phyloP scores from a whole-genome alignment of 2,329 filamentous ascomycete genomes.

The Bipolaris oryzae region DNA sequence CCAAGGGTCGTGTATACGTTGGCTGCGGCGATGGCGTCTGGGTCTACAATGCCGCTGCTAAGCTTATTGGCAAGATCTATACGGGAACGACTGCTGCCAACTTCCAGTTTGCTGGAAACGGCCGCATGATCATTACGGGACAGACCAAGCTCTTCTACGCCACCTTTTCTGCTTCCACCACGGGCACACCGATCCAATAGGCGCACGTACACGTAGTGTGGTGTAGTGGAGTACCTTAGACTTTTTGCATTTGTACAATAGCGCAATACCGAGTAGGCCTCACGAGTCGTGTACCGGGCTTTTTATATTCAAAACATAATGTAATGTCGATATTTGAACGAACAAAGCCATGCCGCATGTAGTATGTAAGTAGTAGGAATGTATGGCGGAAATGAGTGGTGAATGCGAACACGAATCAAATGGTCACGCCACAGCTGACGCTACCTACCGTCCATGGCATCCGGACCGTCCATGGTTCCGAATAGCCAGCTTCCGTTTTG shows the following conservation, averaged over 20 bases:
- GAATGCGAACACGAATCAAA: background rate
- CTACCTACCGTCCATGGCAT: background rate
- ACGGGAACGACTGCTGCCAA: slow-evolving; percentile 30
- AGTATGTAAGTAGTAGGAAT: too few species aligned
- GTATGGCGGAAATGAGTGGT: background rate
- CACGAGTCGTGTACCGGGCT: background rate
- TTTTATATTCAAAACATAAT: background rate
- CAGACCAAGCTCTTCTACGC: slow-evolving; percentile 34
- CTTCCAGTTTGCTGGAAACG: slow-evolving; percentile 33
- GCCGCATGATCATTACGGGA: slow-evolving; percentile 32
- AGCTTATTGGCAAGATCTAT: slow-evolving; percentile 50
- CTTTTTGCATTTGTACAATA: background rate
- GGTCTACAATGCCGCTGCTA: slow-evolving; percentile 55
- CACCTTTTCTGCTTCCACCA: slow-evolving; percentile 28
- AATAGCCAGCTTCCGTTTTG: background rate
- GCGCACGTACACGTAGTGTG: background rate
- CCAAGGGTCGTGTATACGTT: slow-evolving; percentile 61
- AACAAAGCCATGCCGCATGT: background rate
- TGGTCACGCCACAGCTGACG: background rate
- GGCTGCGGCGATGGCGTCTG: slow-evolving; percentile 59
- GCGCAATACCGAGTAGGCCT: background rate
- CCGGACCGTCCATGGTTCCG: background rate
- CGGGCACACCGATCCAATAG: slow-evolving; percentile 16
- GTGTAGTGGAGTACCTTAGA: background rate
- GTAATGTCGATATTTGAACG: background rate